Base-by-base conservation (phyloP, 345 rosid species). In the Eucalyptus pauciflora region DNA sequence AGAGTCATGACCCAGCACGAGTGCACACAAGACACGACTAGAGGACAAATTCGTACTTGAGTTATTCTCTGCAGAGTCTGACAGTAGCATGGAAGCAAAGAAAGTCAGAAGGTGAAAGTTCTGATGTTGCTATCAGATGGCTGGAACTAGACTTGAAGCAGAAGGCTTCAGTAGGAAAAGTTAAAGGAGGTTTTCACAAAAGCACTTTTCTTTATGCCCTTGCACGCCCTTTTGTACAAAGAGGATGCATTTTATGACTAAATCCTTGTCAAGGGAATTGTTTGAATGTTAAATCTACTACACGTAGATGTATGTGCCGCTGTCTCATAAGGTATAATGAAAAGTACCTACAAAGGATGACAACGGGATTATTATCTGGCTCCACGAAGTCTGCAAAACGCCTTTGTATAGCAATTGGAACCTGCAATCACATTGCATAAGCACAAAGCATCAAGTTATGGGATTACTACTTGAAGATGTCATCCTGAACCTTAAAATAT, bases 341-440 rank as follows among this genome's bases (percentile, higher is more conserved):
- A 87, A 81, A 91, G 90, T 94, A 97, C 99, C 94, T 88, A 50
- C 96, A 97, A 67, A 98, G 95, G 79, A 94, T 60, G 91, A 95
- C 93, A 86, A 96, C 96, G 24, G 98, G 99, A 93, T 98, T 98
- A 51, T 93, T 94, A 62, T 93, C 95, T 86, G 95, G 94, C 88
- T 93, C 98, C 88, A 94, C 87, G 67, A 87, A 89, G 91, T 93
- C 97, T 89, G 89, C 89, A 93, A 95, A 96, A 93, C 93, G 94
- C 89, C 92, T 92, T 94, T 95, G 96, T 91, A 98, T 92, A 88
- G 96, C 92, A 93, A 90, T 92, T 56, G 99, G 99, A 89, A 98
- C 95, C 99, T 98, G 94, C 87, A 89, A 88, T 92, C 90, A 86
- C 85, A 90, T 7, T 86, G 88, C 87, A 79, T 29, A 24, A 86